Conservation (phyloP, 2,329 filamentous ascomycete genomes). For the Colletotrichum sp. region DNA sequence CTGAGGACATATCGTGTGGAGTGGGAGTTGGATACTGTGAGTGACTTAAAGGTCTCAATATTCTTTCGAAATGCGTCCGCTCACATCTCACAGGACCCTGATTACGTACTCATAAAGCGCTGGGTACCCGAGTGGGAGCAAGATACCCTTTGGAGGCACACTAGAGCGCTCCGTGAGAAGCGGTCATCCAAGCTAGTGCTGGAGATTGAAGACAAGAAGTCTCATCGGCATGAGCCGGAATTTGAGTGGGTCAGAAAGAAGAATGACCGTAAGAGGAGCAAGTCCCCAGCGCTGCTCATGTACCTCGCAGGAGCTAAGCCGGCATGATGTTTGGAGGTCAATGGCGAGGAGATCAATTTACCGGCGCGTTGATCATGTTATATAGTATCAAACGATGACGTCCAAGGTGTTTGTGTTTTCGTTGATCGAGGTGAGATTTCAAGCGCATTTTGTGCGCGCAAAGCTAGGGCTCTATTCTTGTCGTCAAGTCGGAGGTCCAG, state of each 20-base stretch:
- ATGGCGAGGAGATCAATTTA: not conserved
- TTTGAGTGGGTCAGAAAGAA: conserved; percentile 66
- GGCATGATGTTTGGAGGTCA: conserved; percentile 27
- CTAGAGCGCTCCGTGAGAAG: conserved; percentile 65
- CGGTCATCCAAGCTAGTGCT: conserved; percentile 48
- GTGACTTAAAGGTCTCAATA: conserved; percentile 29
- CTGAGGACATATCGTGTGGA: conserved; percentile 60
- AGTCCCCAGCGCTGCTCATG: conserved; percentile 61
- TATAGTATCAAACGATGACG: not conserved
- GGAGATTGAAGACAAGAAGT: conserved; percentile 50
- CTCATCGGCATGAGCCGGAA: conserved; percentile 47
- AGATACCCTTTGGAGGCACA: conserved; percentile 75
- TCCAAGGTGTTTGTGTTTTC: not conserved
- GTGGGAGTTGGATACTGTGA: conserved; percentile 61
- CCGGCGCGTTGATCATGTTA: not conserved
- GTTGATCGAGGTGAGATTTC: not conserved
- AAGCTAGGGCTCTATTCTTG: conserved; percentile 4
- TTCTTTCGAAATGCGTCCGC: not conserved
- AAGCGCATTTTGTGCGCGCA: not conserved
- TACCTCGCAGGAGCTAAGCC: conserved; percentile 60
- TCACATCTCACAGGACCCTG: conserved; percentile 57
- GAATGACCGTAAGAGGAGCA: conserved; percentile 56
- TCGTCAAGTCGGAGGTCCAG: conserved; percentile 8
- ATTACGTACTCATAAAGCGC: conserved; percentile 75
- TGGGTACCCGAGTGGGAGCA: conserved; percentile 77